Evolutionary conservation across 495 filamentous ascomycete species (phyloP).

Genomic region (Penicillium macrosclerotiorum): DNA sequence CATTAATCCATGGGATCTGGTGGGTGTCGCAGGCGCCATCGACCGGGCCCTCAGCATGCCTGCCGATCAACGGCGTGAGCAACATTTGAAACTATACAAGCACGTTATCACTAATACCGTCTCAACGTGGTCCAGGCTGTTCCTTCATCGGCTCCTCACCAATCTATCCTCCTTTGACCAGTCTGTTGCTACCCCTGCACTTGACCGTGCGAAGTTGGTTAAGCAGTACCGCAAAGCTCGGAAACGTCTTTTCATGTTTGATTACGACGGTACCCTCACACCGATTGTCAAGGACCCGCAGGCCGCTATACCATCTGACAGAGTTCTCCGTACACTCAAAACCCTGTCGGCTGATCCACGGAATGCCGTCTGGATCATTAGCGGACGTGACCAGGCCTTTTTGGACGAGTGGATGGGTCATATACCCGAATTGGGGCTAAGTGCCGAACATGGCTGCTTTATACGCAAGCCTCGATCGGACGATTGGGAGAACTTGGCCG

Average conservation of each 20-base stretch:
- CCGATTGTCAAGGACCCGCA: constrained; percentile 89
- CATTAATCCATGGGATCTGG: constrained; percentile 91
- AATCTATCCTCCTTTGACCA: constrained; percentile 75
- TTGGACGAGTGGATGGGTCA: constrained; percentile 83
- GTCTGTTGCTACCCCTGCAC: constrained; percentile 71
- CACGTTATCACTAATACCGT: constrained; percentile 83
- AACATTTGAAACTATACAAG: constrained; percentile 61
- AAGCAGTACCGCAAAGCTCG: constrained; percentile 66
- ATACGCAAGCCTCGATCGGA: constrained; percentile 70
- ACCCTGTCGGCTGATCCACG: constrained; percentile 71
- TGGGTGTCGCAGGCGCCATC: constrained; percentile 76
- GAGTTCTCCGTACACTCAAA: constrained; percentile 74
- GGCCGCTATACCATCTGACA: constrained; percentile 81
- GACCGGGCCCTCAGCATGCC: constrained; percentile 75
- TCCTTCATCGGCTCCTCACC: constrained; percentile 69
- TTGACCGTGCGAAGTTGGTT: constrained; percentile 69
- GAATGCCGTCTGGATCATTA: constrained; percentile 97
- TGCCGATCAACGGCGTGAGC: constrained; percentile 52
- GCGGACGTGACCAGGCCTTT: constrained; percentile 86
- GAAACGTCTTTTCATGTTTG: constrained; percentile 91
- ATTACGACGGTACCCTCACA: constrained; percentile 98
- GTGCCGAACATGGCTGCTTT: constrained; percentile 94
- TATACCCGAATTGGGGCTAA: constrained; percentile 79
- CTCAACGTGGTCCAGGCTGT: constrained; percentile 75
- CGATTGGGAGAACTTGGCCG: constrained; percentile 83